Evolutionary conservation across 345 rosid genomes (phyloP), one percentile per base, ranked within the genome.

Genomic region (Citrus medica): DNA sequence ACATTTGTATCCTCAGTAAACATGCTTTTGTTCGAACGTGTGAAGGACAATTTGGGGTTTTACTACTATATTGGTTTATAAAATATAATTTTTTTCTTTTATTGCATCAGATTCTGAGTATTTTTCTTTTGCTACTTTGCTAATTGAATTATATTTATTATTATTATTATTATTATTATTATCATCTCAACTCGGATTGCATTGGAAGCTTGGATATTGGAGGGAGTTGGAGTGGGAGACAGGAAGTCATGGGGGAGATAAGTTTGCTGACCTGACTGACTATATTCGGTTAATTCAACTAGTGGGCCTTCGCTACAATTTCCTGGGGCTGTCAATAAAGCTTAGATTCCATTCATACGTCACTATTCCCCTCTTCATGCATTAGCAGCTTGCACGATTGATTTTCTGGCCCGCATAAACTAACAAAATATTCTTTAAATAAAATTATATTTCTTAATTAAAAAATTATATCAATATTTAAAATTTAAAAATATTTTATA

Each of bases 331-430:
- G 58, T 32, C 58, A 68, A 22, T 53, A 73, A 76, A 69, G 78
- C 81, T 71, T 64, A 76, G 89, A 86, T 88, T 86, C 91, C 87
- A 74, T 86, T 76, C 28, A 30, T 14, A 21, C 37, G 84, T 84
- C 87, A 67, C 75, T 79, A 73, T 85, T 35, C 10, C 28, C 25
- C 24, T 22, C 24, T 2, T 21, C 61, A 22, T 30, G 67, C n/a
- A 28, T 16, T 28, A 30, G 40, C 7, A 25, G 28, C 9, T 46
- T 46, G 51, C 51, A 46, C 51, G 51, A 48, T 14, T 25, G 42
- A 22, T 55, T 53, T 13, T 76, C 33, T 65, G 35, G 53, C 32
- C 33, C 9, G 51, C 25, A 19, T 33, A n/a, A 22, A 8, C 2
- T 1, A 3, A 12, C 21, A 48, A 9, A 40, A 9, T 0, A 9